These are phyloP conservation scores for Cyberlindnera maclurae DNA, from an alignment of 805 yeast genomes.

Conservation along the genomic window DNA sequence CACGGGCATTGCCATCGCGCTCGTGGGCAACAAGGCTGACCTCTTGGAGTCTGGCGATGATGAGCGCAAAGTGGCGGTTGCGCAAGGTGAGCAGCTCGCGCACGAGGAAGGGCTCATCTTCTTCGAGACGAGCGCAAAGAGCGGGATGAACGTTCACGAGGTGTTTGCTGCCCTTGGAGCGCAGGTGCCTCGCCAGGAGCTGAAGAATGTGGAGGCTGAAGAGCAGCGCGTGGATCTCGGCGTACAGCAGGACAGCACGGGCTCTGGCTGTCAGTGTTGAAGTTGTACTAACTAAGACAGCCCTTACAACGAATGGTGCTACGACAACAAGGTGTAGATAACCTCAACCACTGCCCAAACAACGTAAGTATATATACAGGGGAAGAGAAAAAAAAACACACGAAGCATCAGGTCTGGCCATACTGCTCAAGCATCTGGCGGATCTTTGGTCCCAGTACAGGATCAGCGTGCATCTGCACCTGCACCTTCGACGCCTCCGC, in stretches of 20 bases:
- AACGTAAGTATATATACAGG: background rate
- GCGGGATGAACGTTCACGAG: conserved; percentile 82
- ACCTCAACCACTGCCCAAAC: too few relatives aligned
- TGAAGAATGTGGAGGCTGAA: conserved; percentile 15
- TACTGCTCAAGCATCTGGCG: conserved; percentile 46
- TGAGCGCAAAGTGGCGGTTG: conserved; percentile 70
- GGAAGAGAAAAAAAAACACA: background rate
- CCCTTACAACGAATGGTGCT: too few relatives aligned
- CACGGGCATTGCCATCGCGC: conserved; percentile 85
- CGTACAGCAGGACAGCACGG: conserved; percentile 25
- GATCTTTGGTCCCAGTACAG: conserved; percentile 54
- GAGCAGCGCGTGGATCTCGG: conserved; percentile 25
- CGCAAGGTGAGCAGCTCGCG: conserved; percentile 83
- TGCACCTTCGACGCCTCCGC: conserved; percentile 93
- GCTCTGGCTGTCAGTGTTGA: conserved; percentile 28
- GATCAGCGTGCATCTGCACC: conserved; percentile 65
- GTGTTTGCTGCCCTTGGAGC: conserved; percentile 87
- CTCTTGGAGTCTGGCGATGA: conserved; percentile 47
- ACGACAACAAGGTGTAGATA: too few relatives aligned
- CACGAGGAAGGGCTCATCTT: conserved; percentile 86
- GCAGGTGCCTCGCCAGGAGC: conserved; percentile 51
- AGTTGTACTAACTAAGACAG: too few relatives aligned
- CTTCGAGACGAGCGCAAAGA: conserved; percentile 92
- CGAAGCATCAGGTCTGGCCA: conserved; percentile 16
- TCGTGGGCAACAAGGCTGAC: conserved; percentile 91